phyloP scores from a whole-genome alignment of 2,329 filamentous ascomycete species.

The Ophiostoma ulmi region DNA sequence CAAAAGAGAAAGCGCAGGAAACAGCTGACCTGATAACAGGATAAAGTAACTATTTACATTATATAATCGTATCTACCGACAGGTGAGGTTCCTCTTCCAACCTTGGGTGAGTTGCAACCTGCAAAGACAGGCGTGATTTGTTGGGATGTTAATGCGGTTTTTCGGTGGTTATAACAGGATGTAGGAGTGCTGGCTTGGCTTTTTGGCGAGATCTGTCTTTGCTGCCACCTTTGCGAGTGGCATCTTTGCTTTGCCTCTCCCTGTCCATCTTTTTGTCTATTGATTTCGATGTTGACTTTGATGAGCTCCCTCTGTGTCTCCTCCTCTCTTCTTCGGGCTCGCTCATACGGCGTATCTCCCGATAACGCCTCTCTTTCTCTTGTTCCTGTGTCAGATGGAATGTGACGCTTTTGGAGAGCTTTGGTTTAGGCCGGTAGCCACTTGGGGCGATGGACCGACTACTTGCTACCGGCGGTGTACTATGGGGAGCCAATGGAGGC shows the following conservation, averaged over 20 bases:
- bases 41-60: no score
- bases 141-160: no score
- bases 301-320: neutral
- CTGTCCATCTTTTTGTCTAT: neutral
- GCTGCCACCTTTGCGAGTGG: neutral
- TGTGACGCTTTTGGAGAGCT: neutral
- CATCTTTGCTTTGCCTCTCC: neutral
- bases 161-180: neutral
- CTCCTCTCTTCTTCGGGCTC: neutral
- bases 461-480: neutral
- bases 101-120: no score
- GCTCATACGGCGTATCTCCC: neutral
- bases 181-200: neutral
- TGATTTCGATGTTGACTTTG: neutral
- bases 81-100: no score
- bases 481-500: neutral
- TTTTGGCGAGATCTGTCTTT: neutral
- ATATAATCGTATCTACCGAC: no score
- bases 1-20: no score
- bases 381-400: neutral
- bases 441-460: neutral
- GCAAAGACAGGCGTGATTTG: no score
- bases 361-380: neutral
- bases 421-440: neutral
- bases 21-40: no score